Evolutionary conservation across 768 basidiomycete species (phyloP).

Genomic region (Pleurotus tuber-regium): DNA sequence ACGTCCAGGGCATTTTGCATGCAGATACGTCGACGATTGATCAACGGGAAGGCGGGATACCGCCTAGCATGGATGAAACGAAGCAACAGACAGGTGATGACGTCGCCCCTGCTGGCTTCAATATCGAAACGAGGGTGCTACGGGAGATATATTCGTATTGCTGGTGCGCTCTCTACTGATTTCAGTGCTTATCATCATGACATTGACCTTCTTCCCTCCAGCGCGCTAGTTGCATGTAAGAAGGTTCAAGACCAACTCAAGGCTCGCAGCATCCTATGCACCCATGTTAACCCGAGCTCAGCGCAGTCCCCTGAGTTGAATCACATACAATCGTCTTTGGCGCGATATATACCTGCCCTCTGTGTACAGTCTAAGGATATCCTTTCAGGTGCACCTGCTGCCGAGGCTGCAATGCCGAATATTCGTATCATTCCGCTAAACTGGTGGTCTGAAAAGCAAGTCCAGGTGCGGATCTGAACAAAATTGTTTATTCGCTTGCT

Average conservation of each 20-base stretch:
- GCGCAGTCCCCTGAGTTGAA: constrained; percentile 43
- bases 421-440: constrained; percentile 85
- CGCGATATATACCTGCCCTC: constrained; percentile 77
- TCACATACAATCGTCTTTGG: constrained; percentile 68
- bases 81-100: background rate
- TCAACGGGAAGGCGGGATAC: background rate
- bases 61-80: background rate
- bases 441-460: constrained; percentile 87
- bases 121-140: constrained; percentile 69
- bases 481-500: background rate
- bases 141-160: constrained; percentile 85
- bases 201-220: constrained; percentile 24
- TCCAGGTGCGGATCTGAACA: constrained; percentile 37
- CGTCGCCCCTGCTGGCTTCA: constrained; percentile 36
- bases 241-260: constrained; percentile 89
- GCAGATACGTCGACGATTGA: background rate
- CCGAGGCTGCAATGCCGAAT: constrained; percentile 91
- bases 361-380: constrained; percentile 83
- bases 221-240: constrained; percentile 87
- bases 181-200: background rate
- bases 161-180: constrained; percentile 48
- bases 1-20: constrained; percentile 22
- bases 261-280: constrained; percentile 73
- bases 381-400: constrained; percentile 78
- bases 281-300: constrained; percentile 61